Conservation (phyloP, 2,329 filamentous ascomycete genomes). For the Xylaria polymorpha region DNA sequence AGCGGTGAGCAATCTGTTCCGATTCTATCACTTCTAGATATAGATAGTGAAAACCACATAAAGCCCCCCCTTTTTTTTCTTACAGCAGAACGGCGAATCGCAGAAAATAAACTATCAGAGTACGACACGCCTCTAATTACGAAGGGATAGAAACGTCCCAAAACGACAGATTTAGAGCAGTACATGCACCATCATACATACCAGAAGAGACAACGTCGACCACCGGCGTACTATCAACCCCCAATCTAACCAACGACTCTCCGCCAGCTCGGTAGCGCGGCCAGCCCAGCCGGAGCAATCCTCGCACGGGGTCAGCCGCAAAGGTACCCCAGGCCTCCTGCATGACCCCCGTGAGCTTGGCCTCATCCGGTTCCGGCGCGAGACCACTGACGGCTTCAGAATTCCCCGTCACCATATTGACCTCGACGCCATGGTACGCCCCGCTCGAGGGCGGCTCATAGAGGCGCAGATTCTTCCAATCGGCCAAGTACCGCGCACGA, state of each 20-base stretch:
- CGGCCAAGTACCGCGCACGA: constrained; percentile 26
- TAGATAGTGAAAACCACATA: too few relatives aligned
- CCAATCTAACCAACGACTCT: constrained; percentile 25
- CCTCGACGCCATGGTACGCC: constrained; percentile 30
- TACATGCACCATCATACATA: constrained; percentile 23
- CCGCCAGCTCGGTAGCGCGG: constrained; percentile 14
- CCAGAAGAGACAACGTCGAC: constrained; percentile 24
- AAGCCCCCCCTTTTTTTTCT: background rate
- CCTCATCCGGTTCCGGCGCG: constrained; percentile 5
- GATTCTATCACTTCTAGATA: too few relatives aligned
- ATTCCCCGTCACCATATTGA: constrained; percentile 33
- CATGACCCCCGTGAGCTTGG: constrained; percentile 16
- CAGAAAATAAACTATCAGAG: background rate
- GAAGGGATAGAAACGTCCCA: constrained; percentile 25
- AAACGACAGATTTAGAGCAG: constrained; percentile 12
- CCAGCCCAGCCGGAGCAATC: constrained; percentile 22
- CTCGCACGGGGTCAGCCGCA: constrained; percentile 17
- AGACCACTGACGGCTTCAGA: constrained; percentile 25
- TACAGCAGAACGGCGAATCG: background rate
- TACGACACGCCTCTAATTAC: background rate
- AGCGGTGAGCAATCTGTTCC: too few relatives aligned
- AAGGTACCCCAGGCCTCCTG: constrained; percentile 28
- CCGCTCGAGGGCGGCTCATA: constrained; percentile 28
- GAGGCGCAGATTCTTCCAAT: constrained; percentile 29
- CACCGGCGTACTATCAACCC: constrained; percentile 17